Evolutionary conservation across 345 rosid genomes (phyloP).

Genomic region (Eucalyptus microcorys): DNA sequence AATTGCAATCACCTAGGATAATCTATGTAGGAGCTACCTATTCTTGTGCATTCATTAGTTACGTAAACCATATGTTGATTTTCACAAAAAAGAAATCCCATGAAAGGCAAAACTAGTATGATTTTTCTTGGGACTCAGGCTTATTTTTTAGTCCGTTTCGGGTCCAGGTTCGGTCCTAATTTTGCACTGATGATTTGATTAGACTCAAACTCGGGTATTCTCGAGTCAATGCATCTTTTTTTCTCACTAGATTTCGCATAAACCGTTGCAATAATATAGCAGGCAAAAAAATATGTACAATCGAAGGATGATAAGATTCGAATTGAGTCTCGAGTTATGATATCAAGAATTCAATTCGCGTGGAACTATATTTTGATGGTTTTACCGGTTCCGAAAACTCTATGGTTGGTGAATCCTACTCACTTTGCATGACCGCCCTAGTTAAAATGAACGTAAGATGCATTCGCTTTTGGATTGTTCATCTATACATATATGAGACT

Average conservation of each 20-base stretch:
- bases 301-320: background rate
- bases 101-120: background rate
- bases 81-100: background rate
- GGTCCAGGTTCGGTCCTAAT: background rate
- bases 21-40: background rate
- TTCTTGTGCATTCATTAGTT: background rate
- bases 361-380: background rate
- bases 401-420: background rate
- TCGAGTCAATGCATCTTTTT: background rate
- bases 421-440: background rate
- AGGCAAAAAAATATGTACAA: background rate
- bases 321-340: background rate
- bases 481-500: background rate
- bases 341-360: background rate
- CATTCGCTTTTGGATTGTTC: background rate
- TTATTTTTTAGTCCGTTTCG: background rate
- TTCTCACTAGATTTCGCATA: background rate
- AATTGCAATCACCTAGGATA: background rate
- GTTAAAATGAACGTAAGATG: background rate
- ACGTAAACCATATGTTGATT: background rate
- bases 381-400: background rate
- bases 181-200: background rate
- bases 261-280: background rate
- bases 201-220: background rate
- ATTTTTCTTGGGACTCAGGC: background rate